phyloP scores from a whole-genome alignment of 2,329 filamentous ascomycete genomes.

The Fusarium sp. region DNA sequence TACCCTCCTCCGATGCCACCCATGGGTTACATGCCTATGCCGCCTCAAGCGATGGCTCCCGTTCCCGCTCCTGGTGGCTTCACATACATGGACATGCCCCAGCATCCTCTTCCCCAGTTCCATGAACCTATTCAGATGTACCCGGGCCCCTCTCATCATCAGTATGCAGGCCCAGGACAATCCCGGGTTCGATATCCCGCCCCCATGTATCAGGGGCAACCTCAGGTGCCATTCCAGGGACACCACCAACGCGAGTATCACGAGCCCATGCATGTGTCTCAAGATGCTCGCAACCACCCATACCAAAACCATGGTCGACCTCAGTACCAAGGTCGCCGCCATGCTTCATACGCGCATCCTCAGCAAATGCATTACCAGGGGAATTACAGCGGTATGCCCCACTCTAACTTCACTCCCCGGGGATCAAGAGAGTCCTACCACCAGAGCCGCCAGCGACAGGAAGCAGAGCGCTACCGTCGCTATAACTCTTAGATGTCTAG shows the following conservation, averaged over 20 bases:
- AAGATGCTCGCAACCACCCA: neutral
- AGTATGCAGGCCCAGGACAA: neutral
- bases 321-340: neutral
- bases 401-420: neutral
- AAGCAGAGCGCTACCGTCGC: constrained; percentile 7
- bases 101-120: neutral
- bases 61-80: neutral
- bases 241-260: neutral
- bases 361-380: neutral
- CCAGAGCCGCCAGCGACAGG: constrained; percentile 1
- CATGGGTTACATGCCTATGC: constrained; percentile 3
- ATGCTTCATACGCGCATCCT: constrained; percentile 5
- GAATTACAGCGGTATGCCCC: neutral
- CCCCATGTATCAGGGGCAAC: neutral
- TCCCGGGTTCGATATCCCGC: neutral
- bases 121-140: neutral
- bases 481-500: neutral
- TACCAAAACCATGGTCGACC: neutral
- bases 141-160: neutral
- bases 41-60: neutral
- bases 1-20: neutral
- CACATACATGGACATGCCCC: neutral
- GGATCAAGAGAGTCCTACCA: neutral
- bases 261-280: neutral
- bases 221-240: neutral